Base-by-base conservation (phyloP, 306 rosid genomes). In the Rosa rugosa region DNA sequence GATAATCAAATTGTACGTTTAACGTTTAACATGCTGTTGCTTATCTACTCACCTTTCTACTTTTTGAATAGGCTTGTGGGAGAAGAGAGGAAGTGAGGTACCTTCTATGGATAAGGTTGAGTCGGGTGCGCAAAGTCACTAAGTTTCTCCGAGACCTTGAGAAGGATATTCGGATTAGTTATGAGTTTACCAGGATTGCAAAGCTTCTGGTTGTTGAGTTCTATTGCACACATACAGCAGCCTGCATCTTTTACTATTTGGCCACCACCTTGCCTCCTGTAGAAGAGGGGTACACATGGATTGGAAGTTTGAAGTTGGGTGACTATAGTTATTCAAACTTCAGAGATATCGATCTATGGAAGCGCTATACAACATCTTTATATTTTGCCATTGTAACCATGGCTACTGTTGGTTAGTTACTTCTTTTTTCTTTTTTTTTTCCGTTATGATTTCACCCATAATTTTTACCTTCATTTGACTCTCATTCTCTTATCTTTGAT, bases 201-300 rank as follows among this genome's bases (percentile, higher is more conserved):
- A 95, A 95, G 85, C 97, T 95, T 72, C 5, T 95, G 41, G 98
- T 64, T 17, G 99, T 95, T 83, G 99, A 95, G 77, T 94, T 95
- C 81, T 95, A 93, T 79, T 95, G 99, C 89, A 95, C 98, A 23
- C 99, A 95, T 77, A 90, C 98, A 17, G 99, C 98, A 22, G 99
- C 99, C 64, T 95, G 99, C 91, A 93, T 93, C 75, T 95, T 95
- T 85, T 95, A 95, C 87, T 95, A 87, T 73, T 86, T 95, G 90
- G 99, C 99, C 63, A 95, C 99, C 40, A 95, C 99, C 65, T 80
- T 95, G 64, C 98, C 97, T 81, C 53, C 83, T 79, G 79, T 91
- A 38, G 80, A 95, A 85, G 99, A 95, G 83, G 97, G 92, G 13
- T 91, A 95, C 84, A 95, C 98, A 8, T 95, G 99, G 99, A 95